Evolutionary conservation across 202 grass and related monocot species (phyloP).

Genomic region (Schoenoplectus triqueter): DNA sequence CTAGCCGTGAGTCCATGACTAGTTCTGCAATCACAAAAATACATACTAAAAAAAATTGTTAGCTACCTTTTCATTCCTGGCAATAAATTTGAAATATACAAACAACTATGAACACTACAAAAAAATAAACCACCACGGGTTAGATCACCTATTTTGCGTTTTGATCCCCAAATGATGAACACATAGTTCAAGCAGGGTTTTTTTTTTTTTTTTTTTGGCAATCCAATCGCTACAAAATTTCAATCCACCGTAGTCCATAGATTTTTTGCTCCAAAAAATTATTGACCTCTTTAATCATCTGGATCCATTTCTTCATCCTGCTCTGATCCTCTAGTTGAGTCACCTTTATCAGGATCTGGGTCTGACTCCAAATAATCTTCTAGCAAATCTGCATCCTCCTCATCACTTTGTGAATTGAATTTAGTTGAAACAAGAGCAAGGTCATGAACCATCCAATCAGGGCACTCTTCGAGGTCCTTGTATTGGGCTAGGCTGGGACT

Average conservation of each 20-base stretch:
- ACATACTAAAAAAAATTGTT: background rate
- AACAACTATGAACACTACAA: conserved; percentile 36
- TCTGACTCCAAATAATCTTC: conserved; percentile 61
- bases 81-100: conserved; percentile 34
- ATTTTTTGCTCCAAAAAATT: background rate
- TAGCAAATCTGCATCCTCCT: conserved; percentile 60
- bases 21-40: conserved; percentile 22
- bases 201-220: background rate
- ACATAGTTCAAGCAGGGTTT: background rate
- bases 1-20: background rate
- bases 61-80: conserved; percentile 11
- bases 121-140: conserved; percentile 16
- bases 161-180: conserved; percentile 19
- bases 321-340: conserved; percentile 59
- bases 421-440: conserved; percentile 41
- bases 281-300: conserved; percentile 62
- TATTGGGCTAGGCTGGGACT: conserved; percentile 44
- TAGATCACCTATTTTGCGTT: conserved; percentile 9
- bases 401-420: conserved; percentile 62
- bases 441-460: conserved; percentile 63
- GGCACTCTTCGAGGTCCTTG: conserved; percentile 58
- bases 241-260: background rate
- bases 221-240: conserved; percentile 15
- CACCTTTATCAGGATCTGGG: conserved; percentile 68
- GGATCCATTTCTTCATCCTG: conserved; percentile 97